Base-by-base conservation (phyloP, 2,329 filamentous ascomycete genomes). In the Venturia pyrina region DNA sequence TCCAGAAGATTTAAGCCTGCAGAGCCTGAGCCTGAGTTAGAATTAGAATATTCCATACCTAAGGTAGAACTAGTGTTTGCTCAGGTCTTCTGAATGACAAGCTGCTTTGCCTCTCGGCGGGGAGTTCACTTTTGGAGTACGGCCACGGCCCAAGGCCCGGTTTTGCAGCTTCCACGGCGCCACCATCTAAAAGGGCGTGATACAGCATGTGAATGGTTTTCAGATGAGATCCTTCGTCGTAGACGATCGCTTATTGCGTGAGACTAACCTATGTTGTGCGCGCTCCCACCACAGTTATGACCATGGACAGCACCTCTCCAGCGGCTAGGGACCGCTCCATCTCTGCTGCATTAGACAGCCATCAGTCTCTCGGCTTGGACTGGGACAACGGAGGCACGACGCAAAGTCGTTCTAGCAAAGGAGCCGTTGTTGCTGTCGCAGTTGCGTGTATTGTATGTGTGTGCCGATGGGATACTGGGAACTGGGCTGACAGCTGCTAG, bases 361-460 rank as follows among this genome's bases (percentile, higher is more conserved):
- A 37, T 37, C 53, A 59, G 32, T 59, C 53, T 37, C 53, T 34
- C 3, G 53, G 37, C 28, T n/a, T 59, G 10, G 28, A 59, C 15
- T 15, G 19, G 28, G 37, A 48, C 13, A 15, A 48, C n/a, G 40
- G 28, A 10, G n/a, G 34, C n/a, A 5, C 37, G 34, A 19, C n/a
- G 5, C 59, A 41, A 34, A 46, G 40, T 10, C 59, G 59, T n/a
- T 34, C 24, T 1, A 43, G 37, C 43, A 43, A 43, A 46, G 59
- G 63, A 24, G 32, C 50, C n/a, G 46, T 13, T 56, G 46, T 77
- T 15, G 46, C 28, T 56, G 46, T 77, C 50, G 72, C 76, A 21
- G 73, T 77, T 68, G 82, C 82, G 17, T 85, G 82, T 70, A 78
- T 83, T 11, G 78, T 79, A 37, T 84, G 82, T 67, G 78, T 82